A percentile compares a stretch with the other conserved stretches of the same genome.
phyloP scores from a whole-genome alignment of 108 stramenopile species.

The Parietichytrium sp. region DNA sequence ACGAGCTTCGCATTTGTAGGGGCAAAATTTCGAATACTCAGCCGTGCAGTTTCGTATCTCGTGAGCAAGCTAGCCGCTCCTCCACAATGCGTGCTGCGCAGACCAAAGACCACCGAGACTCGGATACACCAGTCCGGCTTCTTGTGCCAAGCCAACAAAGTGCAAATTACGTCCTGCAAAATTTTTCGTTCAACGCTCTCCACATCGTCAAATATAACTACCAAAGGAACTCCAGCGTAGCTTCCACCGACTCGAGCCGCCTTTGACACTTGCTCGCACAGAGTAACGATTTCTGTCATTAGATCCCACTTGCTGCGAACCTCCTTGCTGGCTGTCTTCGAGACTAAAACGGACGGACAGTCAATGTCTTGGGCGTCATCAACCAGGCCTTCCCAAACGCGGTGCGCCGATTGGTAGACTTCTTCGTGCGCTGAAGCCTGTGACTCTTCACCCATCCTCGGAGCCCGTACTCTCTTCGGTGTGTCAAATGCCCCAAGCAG shows the following conservation, averaged over 20 bases:
- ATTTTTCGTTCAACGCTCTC: background rate
- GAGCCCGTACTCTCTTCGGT: no score
- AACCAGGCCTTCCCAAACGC: no score
- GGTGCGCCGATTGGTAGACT: no score
- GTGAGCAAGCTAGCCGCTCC: background rate
- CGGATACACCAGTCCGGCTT: background rate
- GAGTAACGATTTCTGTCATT: background rate
- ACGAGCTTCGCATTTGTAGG: background rate
- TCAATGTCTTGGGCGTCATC: background rate
- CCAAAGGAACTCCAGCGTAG: background rate
- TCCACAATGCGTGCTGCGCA: background rate
- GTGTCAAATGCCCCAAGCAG: no score
- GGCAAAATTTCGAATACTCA: background rate
- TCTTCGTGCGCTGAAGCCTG: no score
- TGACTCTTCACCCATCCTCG: no score
- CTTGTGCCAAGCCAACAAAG: background rate
- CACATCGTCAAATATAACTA: constrained; percentile 1
- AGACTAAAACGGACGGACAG: background rate
- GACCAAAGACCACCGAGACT: background rate
- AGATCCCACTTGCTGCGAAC: background rate
- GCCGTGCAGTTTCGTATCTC: constrained; percentile 13
- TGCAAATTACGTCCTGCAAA: background rate
- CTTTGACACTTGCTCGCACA: no score
- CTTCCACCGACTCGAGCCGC: no score
- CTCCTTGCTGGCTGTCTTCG: background rate